phyloP scores from a whole-genome alignment of 1,139 yeast species.

The Trichomonascaceae sp. region DNA sequence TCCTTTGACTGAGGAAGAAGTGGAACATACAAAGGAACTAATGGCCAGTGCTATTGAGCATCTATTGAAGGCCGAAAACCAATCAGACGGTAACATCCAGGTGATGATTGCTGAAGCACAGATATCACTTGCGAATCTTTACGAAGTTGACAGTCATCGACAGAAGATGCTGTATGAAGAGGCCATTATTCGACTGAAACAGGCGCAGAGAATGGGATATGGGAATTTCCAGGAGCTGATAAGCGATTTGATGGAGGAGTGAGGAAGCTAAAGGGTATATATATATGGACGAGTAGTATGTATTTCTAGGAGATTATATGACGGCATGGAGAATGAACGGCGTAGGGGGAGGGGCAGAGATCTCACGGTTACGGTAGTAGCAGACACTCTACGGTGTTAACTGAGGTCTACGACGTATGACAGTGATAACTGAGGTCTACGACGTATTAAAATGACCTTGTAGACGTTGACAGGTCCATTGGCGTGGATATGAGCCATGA shows the following conservation, averaged over 20 bases:
- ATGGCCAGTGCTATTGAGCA: conserved; percentile 53
- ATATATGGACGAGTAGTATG: neutral
- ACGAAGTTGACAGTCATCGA: conserved; percentile 55
- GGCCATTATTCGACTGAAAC: conserved; percentile 44
- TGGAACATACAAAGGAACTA: conserved; percentile 43
- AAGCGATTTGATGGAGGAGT: conserved; percentile 22
- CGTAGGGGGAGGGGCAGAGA: too few relatives aligned
- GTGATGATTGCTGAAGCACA: conserved; percentile 78
- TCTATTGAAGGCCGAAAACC: conserved; percentile 54
- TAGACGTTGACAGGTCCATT: too few relatives aligned
- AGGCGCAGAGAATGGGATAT: conserved; percentile 32
- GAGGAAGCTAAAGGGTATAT: neutral
- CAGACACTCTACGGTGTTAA: too few relatives aligned
- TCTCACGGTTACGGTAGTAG: too few relatives aligned
- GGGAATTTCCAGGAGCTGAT: conserved; percentile 33
- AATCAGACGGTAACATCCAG: conserved; percentile 75
- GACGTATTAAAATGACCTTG: too few relatives aligned
- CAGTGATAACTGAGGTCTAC: too few relatives aligned
- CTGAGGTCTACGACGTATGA: too few relatives aligned
- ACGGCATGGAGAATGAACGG: neutral
- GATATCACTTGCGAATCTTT: conserved; percentile 69
- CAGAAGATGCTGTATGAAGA: conserved; percentile 58
- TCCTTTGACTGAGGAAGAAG: conserved; percentile 37
- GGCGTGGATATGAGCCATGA: too few relatives aligned
- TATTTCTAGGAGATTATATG: neutral